These are phyloP conservation scores for Dactylis glomerata DNA, from an alignment of 176 grass and related monocot genomes.

Conservation along the genomic window DNA sequence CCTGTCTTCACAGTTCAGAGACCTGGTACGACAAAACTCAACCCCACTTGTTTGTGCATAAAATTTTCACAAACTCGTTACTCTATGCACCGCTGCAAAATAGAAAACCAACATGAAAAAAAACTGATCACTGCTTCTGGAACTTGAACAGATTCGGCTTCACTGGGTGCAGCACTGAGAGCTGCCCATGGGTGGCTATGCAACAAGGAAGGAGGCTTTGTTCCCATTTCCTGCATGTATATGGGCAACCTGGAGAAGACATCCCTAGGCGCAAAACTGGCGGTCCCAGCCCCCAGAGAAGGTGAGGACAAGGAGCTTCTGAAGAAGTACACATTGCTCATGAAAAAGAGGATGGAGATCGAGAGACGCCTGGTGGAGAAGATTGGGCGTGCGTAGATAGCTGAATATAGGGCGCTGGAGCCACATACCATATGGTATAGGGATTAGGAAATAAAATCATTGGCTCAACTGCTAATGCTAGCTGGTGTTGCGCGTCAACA, in stretches of 20 bases:
- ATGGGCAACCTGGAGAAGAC: constrained; percentile 64
- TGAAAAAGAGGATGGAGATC: constrained; percentile 86
- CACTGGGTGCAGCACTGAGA: constrained; percentile 74
- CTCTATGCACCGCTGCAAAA: neutral
- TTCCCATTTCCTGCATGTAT: constrained; percentile 72
- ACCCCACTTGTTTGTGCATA: neutral
- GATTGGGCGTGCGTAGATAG: constrained; percentile 48
- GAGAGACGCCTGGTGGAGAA: constrained; percentile 65
- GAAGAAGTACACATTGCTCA: constrained; percentile 62
- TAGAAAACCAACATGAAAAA: neutral
- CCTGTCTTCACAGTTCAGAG: constrained; percentile 81
- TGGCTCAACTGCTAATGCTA: neutral
- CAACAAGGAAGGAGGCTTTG: constrained; percentile 59
- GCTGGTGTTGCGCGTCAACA: neutral
- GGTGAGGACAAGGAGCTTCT: constrained; percentile 46
- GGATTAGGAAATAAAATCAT: constrained; percentile 17
- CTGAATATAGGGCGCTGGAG: neutral
- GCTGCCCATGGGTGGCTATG: constrained; percentile 94
- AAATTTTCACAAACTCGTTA: neutral
- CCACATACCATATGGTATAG: neutral
- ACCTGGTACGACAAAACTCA: constrained; percentile 50
- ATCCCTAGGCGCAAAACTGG: constrained; percentile 61
- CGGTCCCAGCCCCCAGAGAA: constrained; percentile 24
- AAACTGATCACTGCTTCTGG: neutral
- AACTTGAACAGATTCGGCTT: constrained; percentile 70